A percentile compares a stretch with the other conserved stretches of the same genome.
phyloP scores from a whole-genome alignment of 2,329 filamentous ascomycete species.

The Beauveria rudraprayagi region DNA sequence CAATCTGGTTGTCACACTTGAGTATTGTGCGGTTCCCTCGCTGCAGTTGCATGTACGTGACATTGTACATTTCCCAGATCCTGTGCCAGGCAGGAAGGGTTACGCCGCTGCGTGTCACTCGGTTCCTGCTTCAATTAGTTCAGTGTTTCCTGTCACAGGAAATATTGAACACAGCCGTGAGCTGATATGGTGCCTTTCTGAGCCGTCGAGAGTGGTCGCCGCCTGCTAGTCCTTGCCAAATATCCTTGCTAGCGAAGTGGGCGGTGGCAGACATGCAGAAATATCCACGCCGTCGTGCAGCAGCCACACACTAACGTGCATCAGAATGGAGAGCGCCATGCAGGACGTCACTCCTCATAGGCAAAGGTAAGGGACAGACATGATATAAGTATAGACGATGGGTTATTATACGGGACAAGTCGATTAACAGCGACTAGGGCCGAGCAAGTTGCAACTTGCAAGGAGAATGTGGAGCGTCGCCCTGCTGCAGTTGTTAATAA shows the following conservation, averaged over 20 bases:
- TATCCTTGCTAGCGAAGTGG: neutral
- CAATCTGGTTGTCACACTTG: neutral
- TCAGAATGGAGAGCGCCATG: neutral
- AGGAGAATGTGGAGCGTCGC: neutral
- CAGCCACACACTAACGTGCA: constrained; percentile 1
- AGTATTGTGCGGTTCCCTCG: too few relatives aligned
- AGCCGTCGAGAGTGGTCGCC: neutral
- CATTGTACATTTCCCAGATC: neutral
- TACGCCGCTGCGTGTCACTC: neutral
- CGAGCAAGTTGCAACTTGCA: neutral
- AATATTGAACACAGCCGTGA: neutral
- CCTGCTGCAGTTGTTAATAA: neutral
- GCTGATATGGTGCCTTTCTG: neutral
- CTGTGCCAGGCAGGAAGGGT: neutral
- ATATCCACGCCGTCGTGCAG: constrained; percentile 2
- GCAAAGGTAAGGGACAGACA: neutral
- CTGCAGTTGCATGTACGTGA: neutral
- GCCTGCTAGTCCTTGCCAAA: neutral
- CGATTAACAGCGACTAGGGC: neutral
- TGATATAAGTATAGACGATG: neutral
- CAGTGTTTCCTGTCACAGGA: neutral
- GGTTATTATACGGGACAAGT: neutral
- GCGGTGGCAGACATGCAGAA: neutral
- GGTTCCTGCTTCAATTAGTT: neutral
- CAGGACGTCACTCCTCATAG: neutral